Base-by-base conservation (phyloP, 2,329 filamentous ascomycete genomes). In the Fusarium denticulatum region DNA sequence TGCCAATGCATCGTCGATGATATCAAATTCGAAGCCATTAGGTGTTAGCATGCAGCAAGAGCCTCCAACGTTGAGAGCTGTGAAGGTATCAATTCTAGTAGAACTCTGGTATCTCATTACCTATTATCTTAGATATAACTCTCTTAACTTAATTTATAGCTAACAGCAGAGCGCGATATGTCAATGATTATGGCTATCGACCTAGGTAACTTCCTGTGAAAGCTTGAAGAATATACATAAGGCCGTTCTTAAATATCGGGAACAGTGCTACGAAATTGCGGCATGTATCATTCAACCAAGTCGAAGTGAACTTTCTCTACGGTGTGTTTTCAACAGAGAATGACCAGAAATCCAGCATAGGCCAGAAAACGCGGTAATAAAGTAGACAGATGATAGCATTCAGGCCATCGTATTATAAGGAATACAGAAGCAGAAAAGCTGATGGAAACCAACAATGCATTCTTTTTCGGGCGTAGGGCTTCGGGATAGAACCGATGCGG, bases 401-500 rank as follows among this genome's bases (percentile, higher is more conserved):
- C 42, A 55, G 60, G 47, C 39, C 36, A 13, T 34, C 9, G n/a
- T 32, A 42, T 66, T 43, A 52, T n/a, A 47, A 64, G 65, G 42
- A 45, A 30, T n/a, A 32, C n/a, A 37, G 40, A 37, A 5, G 45
- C 22, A 36, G 18, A 37, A 45, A 37, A 9, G 40, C 24, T 40
- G 59, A 24, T 40, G 53, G 40, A 50, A 50, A 46, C 61, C 74
- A 67, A 72, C 42, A 37, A 66, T 69, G 37, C 66, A 72, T 64
- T 55, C 37, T 30, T 47, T 55, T 53, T 77, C 74, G 76, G 76
- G 45, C 67, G 64, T 71, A 78, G 71, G 76, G 69, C 52, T 56
- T 69, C 57, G 65, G 60, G 37, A 42, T 24, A n/a, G 56, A 45
- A 58, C 71, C 70, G 60, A 69, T 65, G 20, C 30, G 36, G 43